Conservation (phyloP, 2,329 filamentous ascomycete genomes). For the Epichloe glyceriae region DNA sequence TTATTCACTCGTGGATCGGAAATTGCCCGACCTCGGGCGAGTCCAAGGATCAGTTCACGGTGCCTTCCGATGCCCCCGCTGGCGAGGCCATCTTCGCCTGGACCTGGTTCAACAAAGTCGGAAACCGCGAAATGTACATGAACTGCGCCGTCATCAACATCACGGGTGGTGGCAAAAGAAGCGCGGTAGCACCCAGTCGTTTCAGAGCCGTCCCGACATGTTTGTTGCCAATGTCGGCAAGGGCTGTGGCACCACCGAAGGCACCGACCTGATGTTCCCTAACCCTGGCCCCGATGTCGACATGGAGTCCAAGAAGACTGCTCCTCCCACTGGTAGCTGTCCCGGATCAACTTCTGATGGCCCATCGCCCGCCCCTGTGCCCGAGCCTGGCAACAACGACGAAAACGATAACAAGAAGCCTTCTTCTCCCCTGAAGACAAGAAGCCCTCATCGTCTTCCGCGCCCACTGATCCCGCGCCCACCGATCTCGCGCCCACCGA, state of each 20-base stretch:
- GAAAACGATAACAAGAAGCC: background rate
- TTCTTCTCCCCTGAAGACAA: background rate
- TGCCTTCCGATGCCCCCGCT: constrained; percentile 50
- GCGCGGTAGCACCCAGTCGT: constrained; percentile 24
- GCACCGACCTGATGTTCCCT: constrained; percentile 50
- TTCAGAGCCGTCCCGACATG: constrained; percentile 49
- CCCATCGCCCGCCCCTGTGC: background rate
- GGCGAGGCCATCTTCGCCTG: constrained; percentile 56
- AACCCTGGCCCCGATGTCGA: constrained; percentile 46
- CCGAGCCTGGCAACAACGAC: background rate
- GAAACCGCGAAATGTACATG: constrained; percentile 80
- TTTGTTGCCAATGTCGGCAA: constrained; percentile 58
- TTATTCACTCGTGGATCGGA: constrained; percentile 46
- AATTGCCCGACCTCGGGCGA: constrained; percentile 35
- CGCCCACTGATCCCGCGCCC: too few species aligned
- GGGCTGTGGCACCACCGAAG: constrained; percentile 44
- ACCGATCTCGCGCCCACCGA: background rate
- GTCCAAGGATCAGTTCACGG: constrained; percentile 48
- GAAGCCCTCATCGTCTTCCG: background rate
- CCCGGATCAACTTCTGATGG: constrained; percentile 2
- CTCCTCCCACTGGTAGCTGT: constrained; percentile 23
- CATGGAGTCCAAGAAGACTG: constrained; percentile 22
- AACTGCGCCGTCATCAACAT: constrained; percentile 65
- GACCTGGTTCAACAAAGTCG: constrained; percentile 65
- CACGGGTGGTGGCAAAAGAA: constrained; percentile 17